Conservation (phyloP, 176 grass and related monocot species). For the Juncus effusus region DNA sequence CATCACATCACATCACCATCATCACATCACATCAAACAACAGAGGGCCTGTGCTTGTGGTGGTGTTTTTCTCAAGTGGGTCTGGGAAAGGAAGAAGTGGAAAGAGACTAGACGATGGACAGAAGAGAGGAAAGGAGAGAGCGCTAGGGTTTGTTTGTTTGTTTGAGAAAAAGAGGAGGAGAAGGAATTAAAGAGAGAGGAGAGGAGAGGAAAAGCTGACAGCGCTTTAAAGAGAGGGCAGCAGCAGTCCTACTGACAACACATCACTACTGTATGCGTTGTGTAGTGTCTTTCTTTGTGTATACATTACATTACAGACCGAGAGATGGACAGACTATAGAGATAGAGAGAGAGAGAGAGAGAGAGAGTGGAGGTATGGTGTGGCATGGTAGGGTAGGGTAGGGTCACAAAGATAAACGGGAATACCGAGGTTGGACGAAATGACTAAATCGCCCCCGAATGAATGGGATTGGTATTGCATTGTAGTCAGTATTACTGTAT, state of each 20-base stretch:
- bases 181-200: conserved; percentile 15
- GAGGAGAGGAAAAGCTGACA: conserved; percentile 50
- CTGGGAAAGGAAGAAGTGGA: background rate
- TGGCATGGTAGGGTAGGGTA: conserved; percentile 12
- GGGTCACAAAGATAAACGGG: conserved; percentile 5
- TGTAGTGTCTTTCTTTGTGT: conserved; percentile 4
- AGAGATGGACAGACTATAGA: conserved; percentile 20
- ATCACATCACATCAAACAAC: background rate
- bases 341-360: background rate
- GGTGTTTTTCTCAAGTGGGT: background rate
- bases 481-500: background rate
- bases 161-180: conserved; percentile 13
- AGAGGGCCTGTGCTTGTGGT: too few relatives aligned
- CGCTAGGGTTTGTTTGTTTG: conserved; percentile 25
- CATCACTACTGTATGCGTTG: conserved; percentile 9
- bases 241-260: conserved; percentile 31
- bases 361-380: background rate
- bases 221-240: conserved; percentile 65
- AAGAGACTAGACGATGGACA: conserved; percentile 19
- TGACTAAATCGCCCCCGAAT: background rate
- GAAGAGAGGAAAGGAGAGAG: conserved; percentile 13
- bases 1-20: conserved; percentile 37
- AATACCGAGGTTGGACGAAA: conserved; percentile 14
- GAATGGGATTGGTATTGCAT: too few relatives aligned
- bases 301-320: too few relatives aligned